Conservation (phyloP, 176 grass and related monocot species). For the Lolium multiflorum region DNA sequence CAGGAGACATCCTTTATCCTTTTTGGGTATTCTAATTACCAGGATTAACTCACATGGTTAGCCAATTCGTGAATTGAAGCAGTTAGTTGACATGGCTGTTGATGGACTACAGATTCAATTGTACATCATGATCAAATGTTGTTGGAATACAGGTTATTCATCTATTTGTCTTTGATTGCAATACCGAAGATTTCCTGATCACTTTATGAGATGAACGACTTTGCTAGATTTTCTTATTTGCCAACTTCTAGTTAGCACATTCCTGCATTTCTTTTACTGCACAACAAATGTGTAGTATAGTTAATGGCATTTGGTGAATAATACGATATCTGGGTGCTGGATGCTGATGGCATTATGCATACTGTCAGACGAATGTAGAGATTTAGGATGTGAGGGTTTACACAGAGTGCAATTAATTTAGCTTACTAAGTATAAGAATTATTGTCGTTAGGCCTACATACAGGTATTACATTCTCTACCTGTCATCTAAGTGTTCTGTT, state of each 20-base stretch:
- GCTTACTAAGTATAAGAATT: neutral
- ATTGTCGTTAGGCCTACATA: too few species aligned
- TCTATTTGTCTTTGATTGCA: neutral
- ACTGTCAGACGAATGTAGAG: neutral
- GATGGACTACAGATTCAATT: neutral
- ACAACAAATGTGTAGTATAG: neutral
- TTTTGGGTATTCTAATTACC: neutral
- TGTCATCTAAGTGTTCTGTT: too few species aligned
- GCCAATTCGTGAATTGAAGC: neutral
- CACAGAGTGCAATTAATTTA: neutral
- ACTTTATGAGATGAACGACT: neutral
- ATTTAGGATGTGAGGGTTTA: neutral
- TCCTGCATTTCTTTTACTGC: neutral
- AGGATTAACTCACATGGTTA: neutral
- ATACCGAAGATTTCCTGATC: neutral
- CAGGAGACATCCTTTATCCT: neutral
- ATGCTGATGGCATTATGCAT: slow-evolving; percentile 1
- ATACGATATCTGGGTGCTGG: neutral
- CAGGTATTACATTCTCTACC: too few species aligned
- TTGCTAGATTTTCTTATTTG: slow-evolving; percentile 9
- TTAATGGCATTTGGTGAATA: neutral
- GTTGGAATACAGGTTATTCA: neutral
- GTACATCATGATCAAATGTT: neutral
- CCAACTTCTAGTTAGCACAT: neutral
- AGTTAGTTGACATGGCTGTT: neutral